Evolutionary conservation across 306 rosid genomes (phyloP), one percentile per base, ranked within the genome.

Genomic region (Crataegus laevigata): DNA sequence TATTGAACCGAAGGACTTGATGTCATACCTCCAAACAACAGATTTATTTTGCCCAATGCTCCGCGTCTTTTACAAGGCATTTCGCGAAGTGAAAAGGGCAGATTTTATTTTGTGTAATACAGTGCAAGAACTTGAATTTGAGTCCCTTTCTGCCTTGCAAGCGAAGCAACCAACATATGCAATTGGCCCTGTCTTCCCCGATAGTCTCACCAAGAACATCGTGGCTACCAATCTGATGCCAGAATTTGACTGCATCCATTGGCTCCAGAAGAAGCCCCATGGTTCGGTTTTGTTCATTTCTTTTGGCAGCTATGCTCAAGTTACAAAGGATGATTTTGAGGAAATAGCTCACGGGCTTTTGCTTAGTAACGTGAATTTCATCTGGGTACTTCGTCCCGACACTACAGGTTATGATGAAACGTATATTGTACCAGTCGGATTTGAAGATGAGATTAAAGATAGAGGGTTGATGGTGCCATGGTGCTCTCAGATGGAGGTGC

Each of bases 41-140:
- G 36, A 79, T 21, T 9, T 50, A 13, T 36, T 67, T 2, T 4
- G 58, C 3, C 47, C 54, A 5, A 34, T 19, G 42, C 54, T 47
- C 38, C 32, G 69, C 6, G 3, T 72, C 59, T 10, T 76, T 19
- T 10, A 11, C 76, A 79, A 79, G 66, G 75, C 87, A 4, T 80
- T 83, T 11, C 66, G 58, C 0, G 77, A 79, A 11, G 82, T 45
- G 5, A 68, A 72, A 29, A 72, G 38, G 19, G 82, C 82, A 36
- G 87, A 83, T 47, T 79, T 68, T 25, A 29, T 83, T 13, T 14
- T 83, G 11, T 67, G 73, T 14, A 83, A 80, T 62, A 76, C 81
- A 2, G 77, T 83, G 8, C 76, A 83, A 72, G 82, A 83, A 66
- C 84, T 83, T 3, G 87, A 83, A 72, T 55, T 69, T 6, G 76